Percentiles rank a stretch among this genome's conserved stretches.
Evolutionary conservation across 805 yeast species (phyloP).

Genomic region (Sugiyamaella floridensis): DNA sequence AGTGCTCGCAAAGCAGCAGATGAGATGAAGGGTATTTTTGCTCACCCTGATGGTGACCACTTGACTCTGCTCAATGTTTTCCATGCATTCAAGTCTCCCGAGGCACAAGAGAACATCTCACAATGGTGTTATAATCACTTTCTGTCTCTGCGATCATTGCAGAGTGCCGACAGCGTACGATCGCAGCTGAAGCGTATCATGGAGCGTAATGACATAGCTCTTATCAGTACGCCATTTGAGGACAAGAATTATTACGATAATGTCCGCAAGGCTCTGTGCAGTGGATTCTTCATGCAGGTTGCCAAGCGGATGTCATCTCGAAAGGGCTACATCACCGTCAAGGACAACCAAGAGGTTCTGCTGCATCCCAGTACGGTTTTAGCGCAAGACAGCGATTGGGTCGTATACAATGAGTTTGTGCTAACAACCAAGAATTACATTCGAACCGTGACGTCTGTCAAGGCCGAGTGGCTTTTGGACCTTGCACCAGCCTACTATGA

Average conservation of each 20-base stretch:
- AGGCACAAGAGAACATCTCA: constrained; percentile 45
- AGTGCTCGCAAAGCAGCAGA: constrained; percentile 84
- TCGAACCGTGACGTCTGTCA: constrained; percentile 83
- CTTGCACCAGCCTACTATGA: constrained; percentile 68
- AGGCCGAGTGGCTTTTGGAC: constrained; percentile 89
- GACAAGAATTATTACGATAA: constrained; percentile 64
- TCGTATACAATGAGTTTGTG: constrained; percentile 91
- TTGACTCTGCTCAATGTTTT: constrained; percentile 82
- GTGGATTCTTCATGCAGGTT: constrained; percentile 98
- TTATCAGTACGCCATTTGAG: constrained; percentile 61
- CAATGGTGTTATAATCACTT: constrained; percentile 94
- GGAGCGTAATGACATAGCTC: constrained; percentile 70
- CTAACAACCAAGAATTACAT: constrained; percentile 89
- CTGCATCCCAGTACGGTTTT: constrained; percentile 91
- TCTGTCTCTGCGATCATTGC: constrained; percentile 73
- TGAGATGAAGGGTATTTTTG: constrained; percentile 78
- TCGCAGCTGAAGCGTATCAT: constrained; percentile 74
- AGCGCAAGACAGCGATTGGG: constrained; percentile 87
- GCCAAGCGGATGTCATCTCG: constrained; percentile 76
- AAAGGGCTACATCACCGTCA: constrained; percentile 68
- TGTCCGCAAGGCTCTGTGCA: constrained; percentile 75
- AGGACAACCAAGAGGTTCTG: constrained; percentile 92
- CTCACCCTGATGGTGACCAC: constrained; percentile 94
- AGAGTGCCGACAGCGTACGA: constrained; percentile 82
- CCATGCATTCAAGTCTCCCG: constrained; percentile 73